A percentile compares a stretch with the other conserved stretches of the same genome.
phyloP scores from a whole-genome alignment of 108 stramenopile genomes.

The Pseudonitzschia multiseries region DNA sequence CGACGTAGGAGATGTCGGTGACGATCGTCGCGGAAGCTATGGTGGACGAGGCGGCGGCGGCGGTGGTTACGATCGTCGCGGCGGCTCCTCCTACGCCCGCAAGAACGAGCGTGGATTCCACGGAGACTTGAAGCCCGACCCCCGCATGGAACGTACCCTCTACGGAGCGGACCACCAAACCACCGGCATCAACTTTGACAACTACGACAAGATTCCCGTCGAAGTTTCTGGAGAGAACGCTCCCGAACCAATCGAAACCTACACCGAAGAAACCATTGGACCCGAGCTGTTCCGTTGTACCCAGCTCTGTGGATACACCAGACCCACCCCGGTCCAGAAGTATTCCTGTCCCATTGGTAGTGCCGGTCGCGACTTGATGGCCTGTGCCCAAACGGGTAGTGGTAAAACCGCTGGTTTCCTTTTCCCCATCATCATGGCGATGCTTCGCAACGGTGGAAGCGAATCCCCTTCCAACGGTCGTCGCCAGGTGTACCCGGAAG shows the following conservation, averaged over 20 bases:
- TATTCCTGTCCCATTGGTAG: slow-evolving; percentile 94
- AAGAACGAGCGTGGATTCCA: slow-evolving; percentile 83
- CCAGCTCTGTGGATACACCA: slow-evolving; percentile 89
- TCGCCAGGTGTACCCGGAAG: slow-evolving; percentile 74
- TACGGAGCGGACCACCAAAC: slow-evolving; percentile 86
- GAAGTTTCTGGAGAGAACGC: slow-evolving; percentile 84
- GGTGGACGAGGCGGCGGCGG: slow-evolving; percentile 21
- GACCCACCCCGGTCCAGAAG: slow-evolving; percentile 98
- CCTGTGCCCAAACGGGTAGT: slow-evolving; percentile 93
- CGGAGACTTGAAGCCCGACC: slow-evolving; percentile 78
- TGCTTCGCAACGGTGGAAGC: slow-evolving; percentile 79
- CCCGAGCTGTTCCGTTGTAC: slow-evolving; percentile 88
- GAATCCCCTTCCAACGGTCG: slow-evolving; percentile 55
- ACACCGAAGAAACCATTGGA: slow-evolving; percentile 87
- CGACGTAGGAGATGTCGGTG: slow-evolving; percentile 46
- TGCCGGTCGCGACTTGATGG: slow-evolving; percentile 94
- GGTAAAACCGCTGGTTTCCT: slow-evolving; percentile 98
- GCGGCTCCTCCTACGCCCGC: slow-evolving; percentile 15
- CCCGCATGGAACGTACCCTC: slow-evolving; percentile 71
- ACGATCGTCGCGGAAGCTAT: slow-evolving; percentile 37
- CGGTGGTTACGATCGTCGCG: slow-evolving; percentile 30
- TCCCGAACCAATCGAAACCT: slow-evolving; percentile 92
- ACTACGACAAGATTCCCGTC: slow-evolving; percentile 98
- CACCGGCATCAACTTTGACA: slow-evolving; percentile 99
- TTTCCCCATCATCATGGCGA: slow-evolving; percentile 94